Evolutionary conservation across 176 grass and related monocot species (phyloP), one percentile per base, ranked within the genome.

Genomic region (Triticum timopheevii): DNA sequence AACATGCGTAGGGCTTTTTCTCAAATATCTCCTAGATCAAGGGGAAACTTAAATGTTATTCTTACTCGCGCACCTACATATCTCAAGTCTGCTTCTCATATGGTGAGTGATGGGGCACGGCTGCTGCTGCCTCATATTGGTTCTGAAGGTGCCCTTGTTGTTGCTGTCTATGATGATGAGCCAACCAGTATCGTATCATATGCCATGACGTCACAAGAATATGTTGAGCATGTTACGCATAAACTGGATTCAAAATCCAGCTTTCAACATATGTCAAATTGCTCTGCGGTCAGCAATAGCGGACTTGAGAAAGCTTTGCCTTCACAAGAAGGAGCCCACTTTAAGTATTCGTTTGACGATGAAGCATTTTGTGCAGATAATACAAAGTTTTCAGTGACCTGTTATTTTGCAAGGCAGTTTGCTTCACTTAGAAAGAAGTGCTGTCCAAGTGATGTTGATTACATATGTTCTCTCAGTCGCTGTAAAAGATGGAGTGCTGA

Each of bases 141-240:
- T 71, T 88, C 65, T 61, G 86, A 84, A 85, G 80, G 94, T 89
- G 82, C 88, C 75, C 76, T 82, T 83, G 82, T 85, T 69, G 82
- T 98, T 87, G 79, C 93, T 78, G 88, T 98, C 30, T 98, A 98
- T 92, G 93, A 98, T 88, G 90, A 95, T 16, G 96, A 98, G 79
- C 93, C 93, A 40, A 92, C 93, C 58, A 95, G 96, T 65, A 89
- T 95, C 78, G 85, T 98, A 72, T 94, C 93, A 44, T 95, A 98
- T 84, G 91, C 84, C 52, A 86, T 98, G 88, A 86, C 83, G 9
- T 92, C 93, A 15, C 82, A 88, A 82, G 88, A 86, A 71, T 95
- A 92, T 90, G 61, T 61, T 81, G 81, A 88, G 30, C 91, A 88
- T 35, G 50, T 95, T 64, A 56, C 76, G 20, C 59, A 69, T 67